Conservation (phyloP, 495 filamentous ascomycete species). For the Amniculicola lignicola region DNA sequence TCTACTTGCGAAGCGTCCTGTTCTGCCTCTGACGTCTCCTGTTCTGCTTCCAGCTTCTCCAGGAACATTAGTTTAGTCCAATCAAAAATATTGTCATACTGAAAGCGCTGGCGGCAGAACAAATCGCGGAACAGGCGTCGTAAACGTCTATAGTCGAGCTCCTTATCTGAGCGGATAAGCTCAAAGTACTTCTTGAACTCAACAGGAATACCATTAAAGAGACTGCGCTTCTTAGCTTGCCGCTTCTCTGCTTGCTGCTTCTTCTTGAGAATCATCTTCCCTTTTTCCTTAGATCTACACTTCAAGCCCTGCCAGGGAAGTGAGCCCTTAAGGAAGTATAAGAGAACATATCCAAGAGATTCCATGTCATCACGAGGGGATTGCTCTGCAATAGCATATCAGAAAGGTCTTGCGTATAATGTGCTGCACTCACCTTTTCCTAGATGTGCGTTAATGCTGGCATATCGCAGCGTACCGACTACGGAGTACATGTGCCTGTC, state of each 20-base stretch:
- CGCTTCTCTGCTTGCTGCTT: constrained; percentile 99
- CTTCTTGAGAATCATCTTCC: constrained; percentile 99
- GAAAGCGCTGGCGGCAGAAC: constrained; percentile 98
- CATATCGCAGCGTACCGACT: constrained; percentile 97
- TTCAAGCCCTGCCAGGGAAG: constrained; percentile 99
- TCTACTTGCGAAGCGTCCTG: too few relatives aligned
- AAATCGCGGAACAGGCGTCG: constrained; percentile 99
- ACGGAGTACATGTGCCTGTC: constrained; percentile 99
- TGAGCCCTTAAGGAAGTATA: constrained; percentile 99
- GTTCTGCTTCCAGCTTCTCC: constrained; percentile 88
- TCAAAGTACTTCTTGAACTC: constrained; percentile 96
- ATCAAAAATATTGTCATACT: constrained; percentile 99
- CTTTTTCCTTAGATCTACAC: constrained; percentile 99
- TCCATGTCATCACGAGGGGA: constrained; percentile 99
- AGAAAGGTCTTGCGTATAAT: constrained; percentile 31
- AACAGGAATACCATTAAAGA: constrained; percentile 99
- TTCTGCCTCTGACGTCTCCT: too few relatives aligned
- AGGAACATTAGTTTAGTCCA: constrained; percentile 99
- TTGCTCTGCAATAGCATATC: constrained; percentile 63
- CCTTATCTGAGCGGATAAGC: constrained; percentile 97
- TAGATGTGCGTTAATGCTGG: constrained; percentile 97
- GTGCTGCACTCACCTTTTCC: constrained; percentile 67
- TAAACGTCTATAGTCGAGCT: constrained; percentile 99
- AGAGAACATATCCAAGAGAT: constrained; percentile 98
- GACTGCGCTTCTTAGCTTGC: constrained; percentile 96